Conservation (phyloP, 208 protist genomes). For the Histomonas meleagridis region DNA sequence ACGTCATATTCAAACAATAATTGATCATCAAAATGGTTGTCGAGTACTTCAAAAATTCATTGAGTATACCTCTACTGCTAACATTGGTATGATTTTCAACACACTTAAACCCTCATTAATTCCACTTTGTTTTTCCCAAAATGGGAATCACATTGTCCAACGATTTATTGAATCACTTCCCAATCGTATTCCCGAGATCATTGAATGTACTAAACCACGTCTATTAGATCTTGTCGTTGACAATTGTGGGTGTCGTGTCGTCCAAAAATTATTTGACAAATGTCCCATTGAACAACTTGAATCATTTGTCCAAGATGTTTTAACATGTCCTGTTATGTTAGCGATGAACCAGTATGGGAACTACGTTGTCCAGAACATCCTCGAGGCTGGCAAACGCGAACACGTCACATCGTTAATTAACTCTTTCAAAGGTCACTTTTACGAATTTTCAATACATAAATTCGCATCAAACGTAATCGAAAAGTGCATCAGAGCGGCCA, state of each 20-base stretch:
- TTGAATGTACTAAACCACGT: background rate
- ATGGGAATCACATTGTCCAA: constrained; percentile 37
- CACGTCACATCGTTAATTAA: constrained; percentile 28
- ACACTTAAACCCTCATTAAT: background rate
- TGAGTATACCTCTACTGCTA: background rate
- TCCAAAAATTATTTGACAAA: constrained; percentile 31
- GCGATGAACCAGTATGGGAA: constrained; percentile 42
- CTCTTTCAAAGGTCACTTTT: constrained; percentile 25
- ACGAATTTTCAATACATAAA: constrained; percentile 43
- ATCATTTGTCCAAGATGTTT: background rate
- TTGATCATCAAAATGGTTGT: constrained; percentile 19
- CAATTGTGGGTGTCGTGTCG: constrained; percentile 39
- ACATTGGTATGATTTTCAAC: background rate
- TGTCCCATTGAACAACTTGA: background rate
- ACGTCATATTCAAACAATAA: background rate
- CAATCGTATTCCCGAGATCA: background rate
- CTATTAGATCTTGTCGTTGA: background rate
- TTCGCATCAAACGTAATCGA: constrained; percentile 46
- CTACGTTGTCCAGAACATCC: constrained; percentile 44
- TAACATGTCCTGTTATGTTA: background rate
- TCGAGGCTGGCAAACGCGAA: background rate
- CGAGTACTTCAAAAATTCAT: constrained; percentile 31
- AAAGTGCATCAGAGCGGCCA: constrained; percentile 37
- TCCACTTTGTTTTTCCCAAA: background rate
- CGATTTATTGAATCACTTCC: constrained; percentile 11